Percentiles rank a stretch among this genome's conserved stretches.
phyloP scores from a whole-genome alignment of 2,329 filamentous ascomycete genomes.

The Cladosporium sp. region DNA sequence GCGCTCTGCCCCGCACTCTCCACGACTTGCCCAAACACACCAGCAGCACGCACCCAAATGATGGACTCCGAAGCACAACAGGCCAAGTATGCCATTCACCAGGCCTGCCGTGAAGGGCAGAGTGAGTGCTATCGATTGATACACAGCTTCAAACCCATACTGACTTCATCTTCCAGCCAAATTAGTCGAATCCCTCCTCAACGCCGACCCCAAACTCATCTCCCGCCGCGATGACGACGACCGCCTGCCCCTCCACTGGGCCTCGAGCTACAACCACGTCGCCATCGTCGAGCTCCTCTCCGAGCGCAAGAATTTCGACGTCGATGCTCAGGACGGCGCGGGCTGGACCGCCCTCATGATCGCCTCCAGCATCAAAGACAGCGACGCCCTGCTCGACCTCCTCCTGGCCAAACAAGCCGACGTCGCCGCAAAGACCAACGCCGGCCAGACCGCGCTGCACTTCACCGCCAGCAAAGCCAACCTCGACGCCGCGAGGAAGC shows the following conservation, averaged over 20 bases:
- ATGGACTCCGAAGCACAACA: slow-evolving; percentile 33
- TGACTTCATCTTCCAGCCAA: slow-evolving; percentile 47
- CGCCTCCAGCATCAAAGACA: slow-evolving; percentile 68
- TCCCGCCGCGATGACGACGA: slow-evolving; percentile 76
- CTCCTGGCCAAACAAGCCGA: slow-evolving; percentile 68
- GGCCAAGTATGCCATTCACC: slow-evolving; percentile 78
- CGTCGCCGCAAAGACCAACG: slow-evolving; percentile 69
- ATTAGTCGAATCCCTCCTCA: slow-evolving; percentile 70
- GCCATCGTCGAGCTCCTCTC: slow-evolving; percentile 71
- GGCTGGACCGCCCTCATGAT: slow-evolving; percentile 88
- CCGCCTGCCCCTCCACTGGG: slow-evolving; percentile 94
- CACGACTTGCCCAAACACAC: neutral
- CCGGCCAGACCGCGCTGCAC: slow-evolving; percentile 78
- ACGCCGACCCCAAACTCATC: slow-evolving; percentile 74
- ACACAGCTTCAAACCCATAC: too few relatives aligned
- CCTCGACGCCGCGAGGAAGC: slow-evolving; percentile 70
- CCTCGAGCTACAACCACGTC: slow-evolving; percentile 74
- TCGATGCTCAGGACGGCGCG: slow-evolving; percentile 74
- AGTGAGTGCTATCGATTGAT: too few relatives aligned
- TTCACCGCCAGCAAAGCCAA: slow-evolving; percentile 90
- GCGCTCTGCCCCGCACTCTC: slow-evolving; percentile 4
- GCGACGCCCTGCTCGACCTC: slow-evolving; percentile 63
- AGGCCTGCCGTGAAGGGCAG: slow-evolving; percentile 79
- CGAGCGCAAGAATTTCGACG: slow-evolving; percentile 70
- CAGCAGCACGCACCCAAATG: too few relatives aligned